Conservation (phyloP, 129 eudicot species). For the Calendula officinalis region DNA sequence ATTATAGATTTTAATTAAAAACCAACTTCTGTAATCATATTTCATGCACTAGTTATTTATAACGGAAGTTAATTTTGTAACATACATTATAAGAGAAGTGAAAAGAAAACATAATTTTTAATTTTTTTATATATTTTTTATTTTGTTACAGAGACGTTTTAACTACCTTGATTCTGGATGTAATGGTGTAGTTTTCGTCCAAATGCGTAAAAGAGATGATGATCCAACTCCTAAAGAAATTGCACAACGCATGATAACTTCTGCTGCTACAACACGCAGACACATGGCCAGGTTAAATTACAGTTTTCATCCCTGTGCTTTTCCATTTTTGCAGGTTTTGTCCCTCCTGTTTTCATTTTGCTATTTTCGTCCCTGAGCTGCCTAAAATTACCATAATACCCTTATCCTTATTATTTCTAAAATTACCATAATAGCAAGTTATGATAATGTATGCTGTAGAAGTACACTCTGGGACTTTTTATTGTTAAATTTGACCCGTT, state of each 20-base stretch:
- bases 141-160: constrained; percentile 71
- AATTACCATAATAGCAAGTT: background rate
- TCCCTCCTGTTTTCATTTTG: too few relatives aligned
- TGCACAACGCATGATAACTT: constrained; percentile 74
- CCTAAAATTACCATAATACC: background rate
- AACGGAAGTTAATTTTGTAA: too few relatives aligned
- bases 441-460: background rate
- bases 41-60: too few relatives aligned
- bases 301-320: background rate
- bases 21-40: background rate
- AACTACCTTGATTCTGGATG: constrained; percentile 85
- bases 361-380: too few relatives aligned
- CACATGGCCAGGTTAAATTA: constrained; percentile 72
- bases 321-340: background rate
- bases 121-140: too few relatives aligned
- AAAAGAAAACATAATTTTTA: too few relatives aligned
- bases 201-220: constrained; percentile 73
- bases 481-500: background rate
- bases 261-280: constrained; percentile 63
- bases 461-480: background rate
- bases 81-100: too few relatives aligned
- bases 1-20: background rate
- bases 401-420: too few relatives aligned
- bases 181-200: constrained; percentile 86
- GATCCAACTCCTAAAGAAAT: constrained; percentile 86